Base-by-base conservation (phyloP, 2,329 filamentous ascomycete species). In the Penicillium fuscoglaucum region DNA sequence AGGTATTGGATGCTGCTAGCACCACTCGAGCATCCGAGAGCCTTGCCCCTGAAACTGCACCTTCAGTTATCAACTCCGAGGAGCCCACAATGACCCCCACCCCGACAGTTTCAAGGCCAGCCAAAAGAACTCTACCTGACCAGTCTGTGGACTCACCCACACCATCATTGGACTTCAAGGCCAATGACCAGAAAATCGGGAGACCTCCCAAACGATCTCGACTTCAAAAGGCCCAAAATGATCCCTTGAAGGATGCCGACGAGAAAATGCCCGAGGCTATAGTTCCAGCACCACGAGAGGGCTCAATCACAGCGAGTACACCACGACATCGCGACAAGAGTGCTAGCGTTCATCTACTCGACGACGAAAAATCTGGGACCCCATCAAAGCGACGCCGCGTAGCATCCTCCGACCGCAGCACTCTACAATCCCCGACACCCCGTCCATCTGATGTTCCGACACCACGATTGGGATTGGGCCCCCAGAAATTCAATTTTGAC, bases 131-230 rank as follows among this genome's bases (percentile, higher is more conserved):
- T 15, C 15, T 29, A 15, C 24, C 41, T 17, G 28, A 35, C 4
- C 21, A 37, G 29, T 13, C 26, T 37, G 19, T 4, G 13, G n/a
- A 9, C 9, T 46, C 29, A 21, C 35, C 24, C 21, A 26, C 33
- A 19, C n/a, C 44, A 9, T 17, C 55, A 13, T 24, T 39, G 33
- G 17, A 29, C 10, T 15, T 15, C 35, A 31, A 37, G 7, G 12
- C 31, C 24, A 28, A 48, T 29, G 57, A 31, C 1, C 21, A 13
- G 17, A 51, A 28, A 39, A 60, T 29, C 26, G 64, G 59, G 29
- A 59, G 61, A n/a, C 63, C 59, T 28, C 41, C 59, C 6, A 72
- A 71, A 57, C 59, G 63, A 44, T 57, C 54, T 29, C 63, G 62
- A 29, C 44, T 66, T n/a, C 19, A 49, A n/a, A 31, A 37, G 15